Base-by-base conservation (phyloP, 495 filamentous ascomycete genomes). In the Daldinia bambusicola region DNA sequence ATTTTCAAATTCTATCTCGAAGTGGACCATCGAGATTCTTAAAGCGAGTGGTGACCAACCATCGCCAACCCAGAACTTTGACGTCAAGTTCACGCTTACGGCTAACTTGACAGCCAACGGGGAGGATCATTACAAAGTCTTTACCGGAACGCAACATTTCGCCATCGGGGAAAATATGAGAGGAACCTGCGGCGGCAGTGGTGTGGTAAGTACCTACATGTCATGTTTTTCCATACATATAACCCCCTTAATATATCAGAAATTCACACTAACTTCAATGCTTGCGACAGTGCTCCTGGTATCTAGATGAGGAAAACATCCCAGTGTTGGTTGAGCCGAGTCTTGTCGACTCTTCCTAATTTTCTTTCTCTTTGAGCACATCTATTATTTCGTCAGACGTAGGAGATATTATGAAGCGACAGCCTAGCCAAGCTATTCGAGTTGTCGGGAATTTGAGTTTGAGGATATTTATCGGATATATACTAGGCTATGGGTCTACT, bases 121-220 rank as follows among this genome's bases (percentile, higher is more conserved):
- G 0, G 22, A 60, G 2, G 59, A 38, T n/a, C 51, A 61, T 37
- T 60, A 34, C 2, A 68, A 65, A 41, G 61, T 61, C 40, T 10
- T 66, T 1, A 13, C n/a, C 16, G 70, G 56, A 12, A 73, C 66
- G 5, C 50, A 65, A 16, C 70, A 73, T 31, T 73, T 73, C 18
- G 43, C 40, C 16, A 52, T 73, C 14, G 61, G 65, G 1, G 56
- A 69, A 0, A 66, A 73, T 55, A 41, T 73, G 61, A 9, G 6
- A 14, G 70, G 70, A 8, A 31, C 9, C 7, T 73, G 70, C 60
- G 70, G 65, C 20, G 70, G 51, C 4, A 69, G 70, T 26, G 70
- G 70, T 55, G 43, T 65, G 61, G 70, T 72, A 32, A 6, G 56
- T 68, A 56, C 31, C 18, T 16, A 26, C 31, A 31, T 16, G 12